Base-by-base conservation (phyloP, 2,329 filamentous ascomycete genomes). In the Cladosporium sp. region DNA sequence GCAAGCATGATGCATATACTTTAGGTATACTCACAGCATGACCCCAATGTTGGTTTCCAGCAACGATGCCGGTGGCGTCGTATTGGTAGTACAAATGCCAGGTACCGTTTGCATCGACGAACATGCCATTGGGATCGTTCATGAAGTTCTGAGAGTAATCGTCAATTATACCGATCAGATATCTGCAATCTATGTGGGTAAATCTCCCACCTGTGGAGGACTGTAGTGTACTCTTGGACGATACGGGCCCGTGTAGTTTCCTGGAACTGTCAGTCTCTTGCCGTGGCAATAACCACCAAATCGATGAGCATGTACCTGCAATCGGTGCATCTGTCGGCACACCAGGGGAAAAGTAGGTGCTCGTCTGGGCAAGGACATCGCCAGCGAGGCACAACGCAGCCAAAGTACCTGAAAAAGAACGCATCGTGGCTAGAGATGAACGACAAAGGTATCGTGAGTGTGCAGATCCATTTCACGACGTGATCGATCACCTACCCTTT, bases 41-140 rank as follows among this genome's bases (percentile, higher is more conserved):
- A 11, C 88, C 88, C 88, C 88, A 90, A 70, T 89, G 86, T 70
- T 89, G 84, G 66, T 88, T 86, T 1, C 86, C 86, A 6, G 78
- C 83, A 0, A 84, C 79, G 8, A 77, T 75, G 2, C 72, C 81
- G 0, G 79, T 79, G 1, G 84, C 83, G 64, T 85, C 85, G 69
- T 84, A 87, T 72, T 90, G 88, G 70, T 90, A 90, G 75, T 90
- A 90, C 1, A 89, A 69, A 72, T 90, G 88, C 75, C 85, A 90
- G 0, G 80, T 79, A 5, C 85, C 86, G 63, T 86, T 79, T 2
- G 76, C 79, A 67, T 88, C 86, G 6, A 82, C 73, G 67, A 88
- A 87, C 78, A 88, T 81, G 70, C 88, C 88, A 75, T 89, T 89
- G 1, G 87, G 87, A 69, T 89, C 88, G 67, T 88, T 88, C 80